These are phyloP conservation scores for Fremontodendron californicum DNA, from an alignment of 345 rosid genomes.

Conservation along the genomic window DNA sequence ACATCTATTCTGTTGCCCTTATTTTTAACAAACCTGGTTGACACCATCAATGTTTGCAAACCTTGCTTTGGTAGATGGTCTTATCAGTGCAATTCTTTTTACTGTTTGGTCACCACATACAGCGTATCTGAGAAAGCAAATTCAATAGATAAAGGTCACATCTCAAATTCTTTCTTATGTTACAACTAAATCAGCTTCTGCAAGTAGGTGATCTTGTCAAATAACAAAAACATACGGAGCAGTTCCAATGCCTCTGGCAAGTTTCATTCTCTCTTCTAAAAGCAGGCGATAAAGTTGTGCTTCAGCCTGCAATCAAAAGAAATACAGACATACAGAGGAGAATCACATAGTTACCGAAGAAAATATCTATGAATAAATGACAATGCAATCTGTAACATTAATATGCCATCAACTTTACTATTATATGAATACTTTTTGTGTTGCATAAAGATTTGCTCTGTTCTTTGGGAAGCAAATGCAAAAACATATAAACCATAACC, in stretches of 20 bases:
- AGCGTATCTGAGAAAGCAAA: slow-evolving; percentile 33
- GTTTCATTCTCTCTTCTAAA: slow-evolving; percentile 41
- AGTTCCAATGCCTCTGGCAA: slow-evolving; percentile 46
- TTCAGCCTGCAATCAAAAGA: slow-evolving; percentile 31
- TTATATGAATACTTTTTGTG: no score
- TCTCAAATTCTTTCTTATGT: neutral
- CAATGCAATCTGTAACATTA: neutral
- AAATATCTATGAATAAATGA: neutral
- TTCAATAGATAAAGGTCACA: slow-evolving; percentile 1
- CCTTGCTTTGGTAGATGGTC: slow-evolving; percentile 49
- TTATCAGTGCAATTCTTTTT: slow-evolving; percentile 33
- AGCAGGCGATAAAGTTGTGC: slow-evolving; percentile 36
- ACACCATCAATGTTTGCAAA: slow-evolving; percentile 50
- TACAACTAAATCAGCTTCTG: neutral
- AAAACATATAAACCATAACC: no score
- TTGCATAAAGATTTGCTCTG: no score
- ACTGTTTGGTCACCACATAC: slow-evolving; percentile 47
- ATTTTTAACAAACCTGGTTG: slow-evolving; percentile 37
- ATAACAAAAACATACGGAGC: slow-evolving; percentile 42
- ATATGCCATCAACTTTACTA: slow-evolving; percentile 1
- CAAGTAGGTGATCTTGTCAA: slow-evolving; percentile 8
- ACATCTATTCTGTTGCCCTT: neutral
- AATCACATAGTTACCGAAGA: neutral
- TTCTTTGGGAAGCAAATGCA: no score
- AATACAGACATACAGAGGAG: neutral